Evolutionary conservation across 257 asterid species (phyloP), one percentile per base, ranked within the genome.

Genomic region (Ilex aquifolium): DNA sequence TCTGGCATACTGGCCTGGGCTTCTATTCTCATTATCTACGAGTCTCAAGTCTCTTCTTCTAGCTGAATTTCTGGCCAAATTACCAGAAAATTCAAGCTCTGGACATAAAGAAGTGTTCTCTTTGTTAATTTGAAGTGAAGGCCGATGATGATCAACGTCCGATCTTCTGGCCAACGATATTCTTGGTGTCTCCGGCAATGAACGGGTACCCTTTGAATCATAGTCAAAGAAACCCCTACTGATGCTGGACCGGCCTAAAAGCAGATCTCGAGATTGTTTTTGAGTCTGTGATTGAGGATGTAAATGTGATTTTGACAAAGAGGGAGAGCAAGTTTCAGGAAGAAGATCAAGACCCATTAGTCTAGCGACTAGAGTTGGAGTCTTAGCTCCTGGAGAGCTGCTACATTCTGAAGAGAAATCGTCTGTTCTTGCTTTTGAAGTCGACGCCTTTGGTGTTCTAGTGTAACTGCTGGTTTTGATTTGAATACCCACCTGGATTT

Each of bases 331-430:
- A 7, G 83, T 55, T 31, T 85, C 86, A 14, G 97, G 96, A 15
- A 91, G 89, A 14, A 84, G 75, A 71, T 88, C 96, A 10, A 91
- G 87, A 13, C 98, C 98, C 98, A 91, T 91, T 0, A 91, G 84
- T 69, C 96, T 85, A n/a, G 98, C 98, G 29, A 91, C 96, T 0
- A 91, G 80, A 44, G 71, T 86, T 14, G 98, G 98, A 0, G 98
- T 84, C 73, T 79, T 85, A 48, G 83, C 62, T 55, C 83, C 85
- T 2, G 95, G 85, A 15, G 95, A 77, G 44, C 59, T 63, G 53
- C 82, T 69, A 61, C 70, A 69, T 44, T 87, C 84, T 17, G 90
- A 80, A 10, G 63, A 59, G 0, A 44, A 15, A 48, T 81, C 91
- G 12, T 79, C 84, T 65, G 69, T 56, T 77, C 59, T 77, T 65